A percentile compares a stretch with the other conserved stretches of the same genome.
phyloP scores from a whole-genome alignment of 768 basidiomycete genomes.

The Amanita phalloides region DNA sequence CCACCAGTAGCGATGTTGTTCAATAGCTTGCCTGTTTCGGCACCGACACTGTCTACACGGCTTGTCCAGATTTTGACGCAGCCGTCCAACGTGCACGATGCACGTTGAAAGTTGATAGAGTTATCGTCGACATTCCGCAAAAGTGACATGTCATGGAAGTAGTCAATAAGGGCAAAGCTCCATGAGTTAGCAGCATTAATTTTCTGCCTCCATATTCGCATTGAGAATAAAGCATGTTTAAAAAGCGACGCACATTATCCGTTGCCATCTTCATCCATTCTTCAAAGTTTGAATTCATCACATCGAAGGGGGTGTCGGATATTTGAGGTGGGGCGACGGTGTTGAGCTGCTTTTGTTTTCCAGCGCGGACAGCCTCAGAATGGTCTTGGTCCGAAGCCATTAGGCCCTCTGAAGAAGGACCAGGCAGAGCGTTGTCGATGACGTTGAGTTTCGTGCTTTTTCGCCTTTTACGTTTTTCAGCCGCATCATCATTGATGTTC shows the following conservation, averaged over 20 bases:
- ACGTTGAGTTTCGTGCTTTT: conserved; percentile 62
- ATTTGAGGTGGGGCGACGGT: conserved; percentile 48
- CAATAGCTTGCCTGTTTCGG: conserved; percentile 91
- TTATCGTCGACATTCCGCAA: conserved; percentile 89
- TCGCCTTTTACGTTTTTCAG: conserved; percentile 74
- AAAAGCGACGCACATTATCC: conserved; percentile 66
- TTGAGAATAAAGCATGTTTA: conserved; percentile 4
- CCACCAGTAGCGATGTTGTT: conserved; percentile 70
- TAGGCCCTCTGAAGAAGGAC: conserved; percentile 45
- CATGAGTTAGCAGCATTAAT: conserved; percentile 96
- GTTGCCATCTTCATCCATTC: conserved; percentile 99
- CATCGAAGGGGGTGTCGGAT: conserved; percentile 59
- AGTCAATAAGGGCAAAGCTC: conserved; percentile 97
- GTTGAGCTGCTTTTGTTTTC: conserved; percentile 52
- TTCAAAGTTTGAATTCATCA: conserved; percentile 91
- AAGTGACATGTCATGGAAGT: conserved; percentile 97
- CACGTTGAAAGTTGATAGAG: conserved; percentile 98
- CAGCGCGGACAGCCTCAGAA: conserved; percentile 32
- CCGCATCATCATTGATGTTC: conserved; percentile 74
- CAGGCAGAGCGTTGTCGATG: conserved; percentile 46
- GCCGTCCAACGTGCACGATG: conserved; percentile 93
- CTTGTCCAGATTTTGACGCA: conserved; percentile 99
- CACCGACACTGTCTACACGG: conserved; percentile 92
- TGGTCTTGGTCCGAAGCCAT: conserved; percentile 16
- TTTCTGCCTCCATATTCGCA: conserved; percentile 53